Evolutionary conservation across 2,329 filamentous ascomycete genomes (phyloP).

Genomic region (Neodidymelliopsis sp.): DNA sequence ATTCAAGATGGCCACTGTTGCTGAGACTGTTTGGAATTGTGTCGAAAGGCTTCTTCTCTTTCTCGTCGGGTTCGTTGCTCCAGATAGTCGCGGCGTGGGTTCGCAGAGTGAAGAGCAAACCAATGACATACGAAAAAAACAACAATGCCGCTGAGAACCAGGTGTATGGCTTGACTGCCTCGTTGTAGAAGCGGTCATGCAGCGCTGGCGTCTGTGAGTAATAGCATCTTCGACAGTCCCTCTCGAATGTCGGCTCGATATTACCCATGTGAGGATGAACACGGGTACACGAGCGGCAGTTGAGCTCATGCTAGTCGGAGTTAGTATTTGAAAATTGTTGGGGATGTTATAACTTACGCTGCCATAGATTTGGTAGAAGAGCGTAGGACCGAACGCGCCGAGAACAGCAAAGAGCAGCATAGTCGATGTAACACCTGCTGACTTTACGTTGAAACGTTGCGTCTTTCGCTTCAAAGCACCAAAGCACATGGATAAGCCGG

Average conservation of each 20-base stretch:
- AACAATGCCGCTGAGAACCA: constrained; percentile 85
- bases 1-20: constrained; percentile 40
- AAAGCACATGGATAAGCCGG: constrained; percentile 97
- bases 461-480: constrained; percentile 98
- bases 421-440: constrained; percentile 94
- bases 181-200: constrained; percentile 85
- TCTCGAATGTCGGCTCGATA: constrained; percentile 56
- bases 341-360: constrained; percentile 60
- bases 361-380: constrained; percentile 99
- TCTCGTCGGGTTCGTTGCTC: constrained; percentile 72
- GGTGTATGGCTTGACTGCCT: constrained; percentile 92
- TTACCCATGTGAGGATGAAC: constrained; percentile 32
- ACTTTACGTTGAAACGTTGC: constrained; percentile 96
- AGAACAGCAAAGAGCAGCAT: constrained; percentile 98
- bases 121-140: constrained; percentile 92
- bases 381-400: constrained; percentile 90
- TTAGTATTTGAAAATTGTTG: constrained; percentile 42
- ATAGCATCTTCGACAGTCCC: constrained; percentile 91
- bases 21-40: constrained; percentile 47
- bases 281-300: constrained; percentile 72
- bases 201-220: constrained; percentile 88
- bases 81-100: constrained; percentile 98
- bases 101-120: constrained; percentile 91
- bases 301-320: constrained; percentile 77
- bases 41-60: constrained; percentile 56